Percentiles rank a stretch among this genome's conserved stretches.
phyloP scores from a whole-genome alignment of 768 basidiomycete species.

The Podaxis sp. region DNA sequence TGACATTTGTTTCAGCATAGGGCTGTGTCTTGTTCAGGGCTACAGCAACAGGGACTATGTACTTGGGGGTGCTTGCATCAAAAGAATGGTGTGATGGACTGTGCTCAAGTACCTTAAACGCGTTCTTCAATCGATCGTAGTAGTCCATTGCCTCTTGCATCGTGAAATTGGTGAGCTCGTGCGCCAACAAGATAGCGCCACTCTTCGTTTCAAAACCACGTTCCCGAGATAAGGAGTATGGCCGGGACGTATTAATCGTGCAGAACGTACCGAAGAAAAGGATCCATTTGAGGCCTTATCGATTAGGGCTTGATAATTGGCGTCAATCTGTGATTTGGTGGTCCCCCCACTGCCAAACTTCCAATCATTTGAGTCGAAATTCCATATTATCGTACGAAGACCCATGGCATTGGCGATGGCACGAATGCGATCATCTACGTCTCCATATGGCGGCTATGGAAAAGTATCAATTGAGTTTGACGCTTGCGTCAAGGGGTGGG shows the following conservation, averaged over 20 bases:
- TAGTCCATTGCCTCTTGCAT: constrained; percentile 60
- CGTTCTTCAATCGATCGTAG: constrained; percentile 42
- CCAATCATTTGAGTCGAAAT: constrained; percentile 74
- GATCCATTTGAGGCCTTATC: constrained; percentile 41
- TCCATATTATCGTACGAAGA: constrained; percentile 74
- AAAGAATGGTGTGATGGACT: neutral
- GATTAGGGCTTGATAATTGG: constrained; percentile 56
- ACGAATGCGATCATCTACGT: constrained; percentile 76
- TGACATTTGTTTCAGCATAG: constrained; percentile 48
- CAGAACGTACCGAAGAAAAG: constrained; percentile 34
- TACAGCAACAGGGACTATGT: constrained; percentile 55
- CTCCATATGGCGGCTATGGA: constrained; percentile 59
- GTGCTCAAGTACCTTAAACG: constrained; percentile 39
- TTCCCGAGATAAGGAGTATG: neutral
- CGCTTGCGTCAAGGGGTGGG: neutral
- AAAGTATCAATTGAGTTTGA: neutral
- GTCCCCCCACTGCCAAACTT: constrained; percentile 49
- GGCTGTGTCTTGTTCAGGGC: constrained; percentile 51
- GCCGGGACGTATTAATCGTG: neutral
- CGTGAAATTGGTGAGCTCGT: constrained; percentile 61
- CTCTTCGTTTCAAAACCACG: constrained; percentile 25
- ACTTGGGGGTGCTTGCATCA: constrained; percentile 21
- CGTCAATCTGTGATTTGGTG: constrained; percentile 45
- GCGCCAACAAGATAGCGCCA: constrained; percentile 55
- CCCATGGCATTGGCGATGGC: constrained; percentile 66